phyloP scores from a whole-genome alignment of 2,329 filamentous ascomycete genomes.

The Colletotrichum musicola region DNA sequence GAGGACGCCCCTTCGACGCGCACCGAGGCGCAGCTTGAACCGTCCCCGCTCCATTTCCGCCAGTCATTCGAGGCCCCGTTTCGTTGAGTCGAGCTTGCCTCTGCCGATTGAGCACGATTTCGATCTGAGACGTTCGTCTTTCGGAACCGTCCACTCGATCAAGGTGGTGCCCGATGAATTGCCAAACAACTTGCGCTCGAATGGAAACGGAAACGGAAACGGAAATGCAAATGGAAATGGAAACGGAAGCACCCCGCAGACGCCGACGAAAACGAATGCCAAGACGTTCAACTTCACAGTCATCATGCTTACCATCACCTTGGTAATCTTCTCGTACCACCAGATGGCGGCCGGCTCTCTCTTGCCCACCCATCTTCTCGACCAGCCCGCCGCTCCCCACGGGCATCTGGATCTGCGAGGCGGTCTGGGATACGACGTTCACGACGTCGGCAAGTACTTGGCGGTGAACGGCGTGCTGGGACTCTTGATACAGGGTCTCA shows the following conservation, averaged over 20 bases:
- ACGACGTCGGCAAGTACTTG: slow-evolving; percentile 77
- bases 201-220: neutral
- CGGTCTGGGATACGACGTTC: slow-evolving; percentile 73
- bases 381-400: slow-evolving; percentile 46
- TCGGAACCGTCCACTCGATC: slow-evolving; percentile 58
- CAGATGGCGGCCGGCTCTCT: slow-evolving; percentile 60
- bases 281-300: slow-evolving; percentile 53
- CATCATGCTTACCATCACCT: slow-evolving; percentile 55
- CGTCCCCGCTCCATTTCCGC: slow-evolving; percentile 39
- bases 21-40: slow-evolving; percentile 43
- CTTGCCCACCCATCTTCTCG: slow-evolving; percentile 58
- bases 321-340: slow-evolving; percentile 58
- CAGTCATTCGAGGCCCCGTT: slow-evolving; percentile 44
- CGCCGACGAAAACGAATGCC: slow-evolving; percentile 25
- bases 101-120: slow-evolving; percentile 50
- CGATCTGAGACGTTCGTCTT: slow-evolving; percentile 53
- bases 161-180: slow-evolving; percentile 44
- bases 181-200: slow-evolving; percentile 10
- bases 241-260: neutral
- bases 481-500: slow-evolving; percentile 77
- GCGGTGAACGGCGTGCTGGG: slow-evolving; percentile 79
- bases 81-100: slow-evolving; percentile 51
- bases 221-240: too few species aligned
- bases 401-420: slow-evolving; percentile 62
- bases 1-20: slow-evolving; percentile 42